These are phyloP conservation scores for Salix viminalis DNA, from an alignment of 345 rosid genomes.

Conservation along the genomic window DNA sequence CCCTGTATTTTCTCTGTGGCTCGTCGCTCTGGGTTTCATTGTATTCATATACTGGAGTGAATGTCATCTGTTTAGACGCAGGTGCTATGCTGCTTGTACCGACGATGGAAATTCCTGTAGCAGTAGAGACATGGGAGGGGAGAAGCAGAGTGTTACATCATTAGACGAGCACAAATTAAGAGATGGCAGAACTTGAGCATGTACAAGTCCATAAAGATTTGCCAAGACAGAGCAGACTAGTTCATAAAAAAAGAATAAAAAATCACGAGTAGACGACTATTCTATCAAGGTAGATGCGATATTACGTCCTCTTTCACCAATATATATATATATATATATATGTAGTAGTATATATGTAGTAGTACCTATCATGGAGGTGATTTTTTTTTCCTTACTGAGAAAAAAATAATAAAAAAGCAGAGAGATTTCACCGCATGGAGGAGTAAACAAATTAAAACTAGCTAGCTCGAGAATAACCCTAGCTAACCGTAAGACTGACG, in stretches of 20 bases:
- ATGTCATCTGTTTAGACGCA: background rate
- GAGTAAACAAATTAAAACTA: too few species aligned
- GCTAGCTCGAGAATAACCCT: background rate
- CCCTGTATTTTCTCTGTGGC: conserved; percentile 65
- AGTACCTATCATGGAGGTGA: too few species aligned
- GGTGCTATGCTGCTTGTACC: conserved; percentile 20
- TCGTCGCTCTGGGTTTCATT: conserved; percentile 18
- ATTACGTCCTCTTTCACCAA: background rate
- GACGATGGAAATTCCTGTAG: conserved; percentile 11
- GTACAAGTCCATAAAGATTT: background rate
- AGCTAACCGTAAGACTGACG: background rate
- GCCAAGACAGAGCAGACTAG: background rate
- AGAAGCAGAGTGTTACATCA: background rate
- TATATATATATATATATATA: too few species aligned
- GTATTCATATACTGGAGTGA: conserved; percentile 37
- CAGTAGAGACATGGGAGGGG: conserved; percentile 16
- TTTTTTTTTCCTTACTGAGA: too few species aligned
- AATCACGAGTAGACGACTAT: background rate
- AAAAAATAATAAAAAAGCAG: too few species aligned
- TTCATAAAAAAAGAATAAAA: too few species aligned
- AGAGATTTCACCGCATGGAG: too few species aligned
- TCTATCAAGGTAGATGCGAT: background rate
- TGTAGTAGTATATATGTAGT: too few species aligned
- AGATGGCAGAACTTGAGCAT: background rate
- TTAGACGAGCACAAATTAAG: background rate